phyloP scores from a whole-genome alignment of 2,329 filamentous ascomycete genomes.

The Coniochaeta sp. region DNA sequence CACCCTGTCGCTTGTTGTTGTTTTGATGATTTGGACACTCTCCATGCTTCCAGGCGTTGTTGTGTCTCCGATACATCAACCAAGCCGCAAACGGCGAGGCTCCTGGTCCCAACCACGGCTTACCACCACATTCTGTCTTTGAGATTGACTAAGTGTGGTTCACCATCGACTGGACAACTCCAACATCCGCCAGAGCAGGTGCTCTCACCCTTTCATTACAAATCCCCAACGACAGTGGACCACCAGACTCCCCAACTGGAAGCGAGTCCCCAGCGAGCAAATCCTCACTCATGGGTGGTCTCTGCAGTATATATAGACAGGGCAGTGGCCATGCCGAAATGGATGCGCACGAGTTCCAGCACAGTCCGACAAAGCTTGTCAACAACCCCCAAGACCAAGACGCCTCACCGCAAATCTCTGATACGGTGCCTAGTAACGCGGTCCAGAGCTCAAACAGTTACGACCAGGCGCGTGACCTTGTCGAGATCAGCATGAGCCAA shows the following conservation, averaged over 20 bases:
- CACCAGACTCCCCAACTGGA: neutral
- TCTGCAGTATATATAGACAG: neutral
- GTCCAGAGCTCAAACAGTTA: constrained; percentile 4
- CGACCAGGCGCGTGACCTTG: constrained; percentile 3
- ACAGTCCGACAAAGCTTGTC: constrained; percentile 11
- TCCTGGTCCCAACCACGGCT: neutral
- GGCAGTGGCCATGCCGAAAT: constrained; percentile 8
- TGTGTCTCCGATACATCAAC: neutral
- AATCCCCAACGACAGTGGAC: neutral
- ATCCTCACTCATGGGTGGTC: neutral
- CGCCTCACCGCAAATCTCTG: constrained; percentile 7
- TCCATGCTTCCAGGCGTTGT: neutral
- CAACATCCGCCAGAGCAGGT: neutral
- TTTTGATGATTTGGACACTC: neutral
- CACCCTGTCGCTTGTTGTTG: neutral
- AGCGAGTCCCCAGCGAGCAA: neutral
- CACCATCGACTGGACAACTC: neutral
- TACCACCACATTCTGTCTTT: neutral
- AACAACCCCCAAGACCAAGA: constrained; percentile 9
- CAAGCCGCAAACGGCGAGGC: neutral
- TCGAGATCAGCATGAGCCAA: neutral
- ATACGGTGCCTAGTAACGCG: constrained; percentile 9
- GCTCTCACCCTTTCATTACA: neutral
- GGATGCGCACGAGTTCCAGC: constrained; percentile 9
- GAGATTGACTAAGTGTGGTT: neutral